Conservation (phyloP, 352 stramenopile species). For the Lagenidium sp. region DNA sequence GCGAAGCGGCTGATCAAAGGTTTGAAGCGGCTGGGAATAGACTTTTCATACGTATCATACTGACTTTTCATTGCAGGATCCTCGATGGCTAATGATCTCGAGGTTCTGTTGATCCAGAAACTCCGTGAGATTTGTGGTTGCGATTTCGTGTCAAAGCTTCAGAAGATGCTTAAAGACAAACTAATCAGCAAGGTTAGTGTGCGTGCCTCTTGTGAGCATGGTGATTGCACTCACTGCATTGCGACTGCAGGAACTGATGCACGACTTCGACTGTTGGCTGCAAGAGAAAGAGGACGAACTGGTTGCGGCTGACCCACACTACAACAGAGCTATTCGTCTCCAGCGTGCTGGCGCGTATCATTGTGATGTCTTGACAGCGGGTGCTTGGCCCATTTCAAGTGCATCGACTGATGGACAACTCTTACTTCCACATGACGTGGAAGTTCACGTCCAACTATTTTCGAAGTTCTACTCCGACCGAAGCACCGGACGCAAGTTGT, state of each 20-base stretch:
- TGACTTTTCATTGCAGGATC: constrained; percentile 22
- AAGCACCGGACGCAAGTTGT: constrained; percentile 65
- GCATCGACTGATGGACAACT: constrained; percentile 36
- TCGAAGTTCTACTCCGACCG: constrained; percentile 75
- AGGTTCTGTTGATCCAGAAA: constrained; percentile 76
- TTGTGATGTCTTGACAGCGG: constrained; percentile 76
- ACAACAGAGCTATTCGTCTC: constrained; percentile 36
- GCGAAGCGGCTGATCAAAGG: constrained; percentile 82
- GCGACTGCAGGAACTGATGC: constrained; percentile 42
- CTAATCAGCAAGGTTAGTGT: constrained; percentile 74
- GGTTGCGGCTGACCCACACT: constrained; percentile 18
- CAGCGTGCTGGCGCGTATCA: constrained; percentile 55
- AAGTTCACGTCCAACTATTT: constrained; percentile 61
- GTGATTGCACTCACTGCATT: neutral
- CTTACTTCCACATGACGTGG: constrained; percentile 41
- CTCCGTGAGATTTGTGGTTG: constrained; percentile 76
- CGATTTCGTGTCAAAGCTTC: constrained; percentile 83
- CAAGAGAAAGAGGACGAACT: constrained; percentile 52
- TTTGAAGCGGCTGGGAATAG: constrained; percentile 9
- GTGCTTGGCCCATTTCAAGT: constrained; percentile 77
- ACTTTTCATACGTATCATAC: too few relatives aligned
- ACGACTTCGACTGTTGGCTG: constrained; percentile 61
- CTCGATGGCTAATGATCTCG: constrained; percentile 65
- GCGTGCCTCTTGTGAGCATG: too few relatives aligned
- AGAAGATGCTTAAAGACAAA: constrained; percentile 87